Base-by-base conservation (phyloP, 1,284 basidiomycete species). In the Wolfiporia cocos region DNA sequence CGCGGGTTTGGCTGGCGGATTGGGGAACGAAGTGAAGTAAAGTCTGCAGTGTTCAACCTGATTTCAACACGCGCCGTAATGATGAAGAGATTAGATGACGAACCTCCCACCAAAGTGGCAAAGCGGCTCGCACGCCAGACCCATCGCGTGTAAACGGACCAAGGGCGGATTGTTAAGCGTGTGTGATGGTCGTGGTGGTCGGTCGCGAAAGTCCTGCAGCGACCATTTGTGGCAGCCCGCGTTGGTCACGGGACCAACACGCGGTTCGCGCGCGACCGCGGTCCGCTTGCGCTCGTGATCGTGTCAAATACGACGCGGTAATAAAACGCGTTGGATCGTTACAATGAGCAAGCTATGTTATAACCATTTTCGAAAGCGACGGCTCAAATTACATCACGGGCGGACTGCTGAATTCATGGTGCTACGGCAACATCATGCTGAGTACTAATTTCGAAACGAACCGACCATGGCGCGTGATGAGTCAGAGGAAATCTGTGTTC, bases 11-110 rank as follows among this genome's bases (percentile, higher is more conserved):
- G 86, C 86, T 2, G 76, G 65, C 15, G 86, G 86, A 53, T 81
- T 73, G 15, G 80, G 75, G 56, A 90, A 90, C 18, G 84, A 83
- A 20, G 86, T 89, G 61, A 89, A 90, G 66, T 80, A 90, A 34
- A 91, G 72, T 63, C 86, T 90, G 61, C 20, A n/a, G n/a, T n/a
- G n/a, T n/a, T n/a, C n/a, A n/a, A n/a, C n/a, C n/a, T n/a, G n/a
- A n/a, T n/a, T n/a, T n/a, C n/a, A n/a, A n/a, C n/a, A n/a, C n/a
- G n/a, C n/a, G n/a, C n/a, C n/a, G n/a, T n/a, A n/a, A n/a, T n/a
- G n/a, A n/a, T n/a, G n/a, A n/a, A n/a, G n/a, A n/a, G n/a, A 24
- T n/a, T 5, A 28, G 34, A 15, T 45, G 41, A 38, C 65, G 43
- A 56, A 79, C 85, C 85, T 82, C 53, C 86, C 85, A 52, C 73